Base-by-base conservation (phyloP, 768 basidiomycete genomes). In the Russula olivacea region DNA sequence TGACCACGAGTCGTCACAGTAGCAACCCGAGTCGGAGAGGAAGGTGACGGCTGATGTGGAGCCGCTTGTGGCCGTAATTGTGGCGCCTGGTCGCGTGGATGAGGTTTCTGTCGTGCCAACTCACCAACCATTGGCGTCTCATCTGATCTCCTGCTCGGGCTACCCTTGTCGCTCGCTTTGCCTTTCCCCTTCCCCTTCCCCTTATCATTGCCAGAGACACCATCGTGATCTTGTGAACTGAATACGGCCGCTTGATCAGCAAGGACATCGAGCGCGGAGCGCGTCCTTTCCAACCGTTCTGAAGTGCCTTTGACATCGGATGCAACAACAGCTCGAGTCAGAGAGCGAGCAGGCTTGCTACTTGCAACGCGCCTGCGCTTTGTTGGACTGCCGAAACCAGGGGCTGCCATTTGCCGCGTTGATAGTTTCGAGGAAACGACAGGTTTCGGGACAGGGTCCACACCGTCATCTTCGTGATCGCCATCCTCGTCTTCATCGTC, bases 201-300 rank as follows among this genome's bases (percentile, higher is more conserved):
- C 58, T 36, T 69, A 65, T 48, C 63, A 61, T 67, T 66, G 28
- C 49, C 40, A 15, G 66, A 54, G n/a, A 36, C 57, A 45, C 32
- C 41, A 8, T 59, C 67, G 19, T 59, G 69, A 65, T 76, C 70
- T 69, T 76, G 64, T 67, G 77, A 70, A 71, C 76, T 72, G 72
- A 81, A 68, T 19, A 61, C 67, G 21, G 84, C 84, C 3, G 88
- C 86, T 70, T 89, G 86, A 66, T 88, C 87, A 1, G 88, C 88
- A 38, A 89, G 74, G 9, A 90, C 86, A 68, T 90, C 87, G 68
- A 90, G 74, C 8, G 84, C 88, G 25, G 64, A 62, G 12, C 62
- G 59, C 32, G 50, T 56, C 34, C 67, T 56, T 53, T 49, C 60
- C 10, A 40, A 30, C 36, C 54, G 45, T 47, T 34, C 63, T 7